Base-by-base conservation (phyloP, 2,329 filamentous ascomycete species). In the Rugonectria rugulosa region DNA sequence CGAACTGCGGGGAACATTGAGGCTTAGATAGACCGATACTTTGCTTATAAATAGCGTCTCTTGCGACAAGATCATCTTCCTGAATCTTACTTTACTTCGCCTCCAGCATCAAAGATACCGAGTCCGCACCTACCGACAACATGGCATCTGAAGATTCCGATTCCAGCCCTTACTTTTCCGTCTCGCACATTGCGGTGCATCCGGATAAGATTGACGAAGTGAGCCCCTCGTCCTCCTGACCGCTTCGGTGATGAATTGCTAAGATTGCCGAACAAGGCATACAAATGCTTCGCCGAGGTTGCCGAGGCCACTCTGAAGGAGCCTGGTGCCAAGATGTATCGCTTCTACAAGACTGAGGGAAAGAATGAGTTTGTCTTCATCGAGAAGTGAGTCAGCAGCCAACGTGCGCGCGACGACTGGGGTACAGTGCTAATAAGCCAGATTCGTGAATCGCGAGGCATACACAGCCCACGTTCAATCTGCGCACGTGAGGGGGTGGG, bases 321-420 rank as follows among this genome's bases (percentile, higher is more conserved):
- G 20, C 44, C 49, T 2, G 53, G 57, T 7, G 53, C 57, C 9
- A 45, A 53, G 24, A 57, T 60, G 37, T 60, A 60, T 15, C 53
- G 57, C 12, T 57, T 53, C 36, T 60, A 51, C 44, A 60, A 60
- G 26, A 38, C 42, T 4, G 57, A 57, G 23, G 53, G 53, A 2
- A 60, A 60, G 11, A 44, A 60, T 20, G 53, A 60, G 21, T 60
- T 60, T 41, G 49, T 60, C 4, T 54, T 49, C 38, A 57, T 60
- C 12, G 53, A 60, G 21, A 60, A 57, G 57, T 60, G 27, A 6
- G 10, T 14, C 7, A 15, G 3, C 15, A 15, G 4, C 2, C n/a
- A n/a, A n/a, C n/a, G 29, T 8, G 29, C 8, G 21, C 32, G 23
- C n/a, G 5, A 5, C 4, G 14, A 4, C 14, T 21, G 8, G 6